These are phyloP conservation scores for Alternaria panax DNA, from an alignment of 2,329 filamentous ascomycete genomes.

Conservation along the genomic window DNA sequence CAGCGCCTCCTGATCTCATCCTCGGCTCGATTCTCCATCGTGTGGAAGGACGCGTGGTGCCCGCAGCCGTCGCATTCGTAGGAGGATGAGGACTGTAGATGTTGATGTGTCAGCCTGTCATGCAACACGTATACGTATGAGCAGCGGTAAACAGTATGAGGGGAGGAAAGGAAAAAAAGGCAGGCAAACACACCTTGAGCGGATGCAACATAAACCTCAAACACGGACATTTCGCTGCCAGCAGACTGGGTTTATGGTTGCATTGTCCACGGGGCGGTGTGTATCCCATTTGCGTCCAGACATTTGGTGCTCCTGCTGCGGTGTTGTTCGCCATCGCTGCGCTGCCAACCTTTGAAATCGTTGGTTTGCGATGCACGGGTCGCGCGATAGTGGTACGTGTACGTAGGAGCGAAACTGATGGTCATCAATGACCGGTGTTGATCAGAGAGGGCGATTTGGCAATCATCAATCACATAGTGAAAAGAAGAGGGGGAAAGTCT, in stretches of 20 bases:
- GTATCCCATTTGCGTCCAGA: constrained; percentile 62
- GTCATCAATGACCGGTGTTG: not conserved
- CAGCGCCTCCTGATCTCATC: constrained; percentile 57
- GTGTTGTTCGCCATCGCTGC: constrained; percentile 2
- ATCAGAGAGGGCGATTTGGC: not conserved
- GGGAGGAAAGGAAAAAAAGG: too few relatives aligned
- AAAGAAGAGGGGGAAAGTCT: too few relatives aligned
- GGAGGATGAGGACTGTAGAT: constrained; percentile 54
- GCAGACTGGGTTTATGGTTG: constrained; percentile 57
- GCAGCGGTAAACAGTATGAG: too few relatives aligned
- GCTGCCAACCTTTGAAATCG: too few relatives aligned
- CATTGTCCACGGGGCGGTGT: constrained; percentile 60
- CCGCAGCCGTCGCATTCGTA: constrained; percentile 65
- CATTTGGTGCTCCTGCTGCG: constrained; percentile 46
- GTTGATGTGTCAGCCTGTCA: too few relatives aligned
- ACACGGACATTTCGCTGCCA: constrained; percentile 59
- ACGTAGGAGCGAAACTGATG: not conserved
- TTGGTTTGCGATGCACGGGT: not conserved
- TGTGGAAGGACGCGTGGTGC: constrained; percentile 64
- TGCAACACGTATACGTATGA: too few relatives aligned
- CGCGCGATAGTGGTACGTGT: too few relatives aligned
- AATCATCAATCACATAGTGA: constrained; percentile 5
- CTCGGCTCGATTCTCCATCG: constrained; percentile 60
- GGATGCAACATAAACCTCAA: constrained; percentile 66
- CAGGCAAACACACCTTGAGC: constrained; percentile 57